phyloP scores from a whole-genome alignment of 768 basidiomycete genomes.

The Kwoniella bestiolae region DNA sequence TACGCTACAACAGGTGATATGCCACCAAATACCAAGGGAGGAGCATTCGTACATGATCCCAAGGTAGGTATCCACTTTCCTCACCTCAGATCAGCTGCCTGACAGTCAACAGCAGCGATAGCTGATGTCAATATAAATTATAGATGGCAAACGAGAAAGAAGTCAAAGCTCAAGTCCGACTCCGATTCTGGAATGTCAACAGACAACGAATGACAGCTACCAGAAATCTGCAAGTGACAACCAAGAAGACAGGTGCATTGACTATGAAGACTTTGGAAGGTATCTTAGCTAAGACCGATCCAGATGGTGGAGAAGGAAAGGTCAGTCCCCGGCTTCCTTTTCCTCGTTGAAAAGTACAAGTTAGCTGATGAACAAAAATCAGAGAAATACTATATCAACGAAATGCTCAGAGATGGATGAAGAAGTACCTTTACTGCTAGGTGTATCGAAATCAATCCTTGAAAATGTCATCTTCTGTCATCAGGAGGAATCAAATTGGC shows the following conservation, averaged over 20 bases:
- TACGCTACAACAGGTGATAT: slow-evolving; percentile 98
- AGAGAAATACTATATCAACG: slow-evolving; percentile 90
- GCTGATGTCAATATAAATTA: neutral
- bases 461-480: slow-evolving; percentile 99
- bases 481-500: slow-evolving; percentile 99
- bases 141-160: slow-evolving; percentile 97
- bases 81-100: neutral
- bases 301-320: slow-evolving; percentile 71
- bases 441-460: slow-evolving; percentile 96
- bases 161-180: slow-evolving; percentile 96
- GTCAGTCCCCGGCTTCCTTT: slow-evolving; percentile 61
- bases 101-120: neutral
- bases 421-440: slow-evolving; percentile 89
- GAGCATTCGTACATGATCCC: slow-evolving; percentile 98
- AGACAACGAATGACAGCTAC: slow-evolving; percentile 87
- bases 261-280: slow-evolving; percentile 98
- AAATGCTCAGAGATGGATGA: slow-evolving; percentile 96
- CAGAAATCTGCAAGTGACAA: slow-evolving; percentile 86
- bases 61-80: slow-evolving; percentile 61
- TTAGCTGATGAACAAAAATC: slow-evolving; percentile 11
- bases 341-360: neutral
- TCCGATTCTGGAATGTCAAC: slow-evolving; percentile 88
- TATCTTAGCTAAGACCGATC: slow-evolving; percentile 75
- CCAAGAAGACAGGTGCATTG: slow-evolving; percentile 83
- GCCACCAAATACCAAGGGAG: slow-evolving; percentile 94